These are phyloP conservation scores for Neopestalotiopsis sp. DNA, from an alignment of 2,329 filamentous ascomycete genomes.

Conservation along the genomic window DNA sequence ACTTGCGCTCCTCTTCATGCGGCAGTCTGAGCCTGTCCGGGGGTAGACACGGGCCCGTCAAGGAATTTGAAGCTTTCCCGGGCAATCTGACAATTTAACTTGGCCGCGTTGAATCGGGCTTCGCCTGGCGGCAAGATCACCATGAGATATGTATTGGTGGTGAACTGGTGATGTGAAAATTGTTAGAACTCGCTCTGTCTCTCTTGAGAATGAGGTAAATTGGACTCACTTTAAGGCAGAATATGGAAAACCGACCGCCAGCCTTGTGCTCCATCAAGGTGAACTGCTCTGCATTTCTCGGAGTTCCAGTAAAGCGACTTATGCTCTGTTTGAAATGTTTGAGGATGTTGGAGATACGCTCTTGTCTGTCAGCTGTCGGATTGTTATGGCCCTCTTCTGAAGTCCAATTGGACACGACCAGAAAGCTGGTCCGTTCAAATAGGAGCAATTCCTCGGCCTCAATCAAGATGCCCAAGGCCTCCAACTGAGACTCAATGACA, in stretches of 20 bases:
- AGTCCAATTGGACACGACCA: constrained; percentile 93
- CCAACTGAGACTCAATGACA: constrained; percentile 85
- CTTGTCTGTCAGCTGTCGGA: constrained; percentile 89
- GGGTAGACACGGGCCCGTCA: constrained; percentile 51
- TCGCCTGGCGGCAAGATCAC: constrained; percentile 91
- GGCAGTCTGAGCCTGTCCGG: constrained; percentile 4
- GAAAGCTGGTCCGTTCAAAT: constrained; percentile 94
- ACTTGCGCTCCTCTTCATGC: not conserved
- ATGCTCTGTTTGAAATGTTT: constrained; percentile 95
- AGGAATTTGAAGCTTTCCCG: constrained; percentile 78
- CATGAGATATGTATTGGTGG: constrained; percentile 96
- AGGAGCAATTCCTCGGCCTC: constrained; percentile 93
- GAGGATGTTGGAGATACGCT: constrained; percentile 94
- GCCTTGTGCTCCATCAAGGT: constrained; percentile 82
- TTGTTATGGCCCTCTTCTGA: constrained; percentile 77
- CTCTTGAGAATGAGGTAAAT: not conserved
- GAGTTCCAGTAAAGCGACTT: constrained; percentile 77
- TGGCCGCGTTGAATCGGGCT: constrained; percentile 86
- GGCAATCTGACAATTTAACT: constrained; percentile 88
- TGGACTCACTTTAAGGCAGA: constrained; percentile 71
- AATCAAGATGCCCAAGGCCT: constrained; percentile 81
- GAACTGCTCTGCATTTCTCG: constrained; percentile 83
- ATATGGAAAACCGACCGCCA: constrained; percentile 81
- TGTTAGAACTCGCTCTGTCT: not conserved
- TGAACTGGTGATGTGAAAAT: constrained; percentile 57